Evolutionary conservation across 1,284 basidiomycete species (phyloP).

Genomic region (Ustilago xerochloae): DNA sequence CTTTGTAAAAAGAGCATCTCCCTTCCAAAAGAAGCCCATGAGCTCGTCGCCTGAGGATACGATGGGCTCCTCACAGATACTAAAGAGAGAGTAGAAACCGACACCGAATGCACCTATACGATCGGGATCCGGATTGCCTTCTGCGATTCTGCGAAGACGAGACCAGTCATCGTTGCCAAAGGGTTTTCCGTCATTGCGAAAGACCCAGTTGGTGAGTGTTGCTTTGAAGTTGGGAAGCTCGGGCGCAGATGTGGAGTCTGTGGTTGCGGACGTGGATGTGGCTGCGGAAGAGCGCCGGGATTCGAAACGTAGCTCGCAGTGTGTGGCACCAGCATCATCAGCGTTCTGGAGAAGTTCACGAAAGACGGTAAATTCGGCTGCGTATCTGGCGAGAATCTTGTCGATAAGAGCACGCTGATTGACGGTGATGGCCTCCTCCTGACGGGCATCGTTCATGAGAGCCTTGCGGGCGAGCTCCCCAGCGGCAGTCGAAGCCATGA

Average conservation of each 20-base stretch:
- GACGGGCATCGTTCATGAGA: slow-evolving; percentile 53
- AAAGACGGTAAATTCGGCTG: slow-evolving; percentile 83
- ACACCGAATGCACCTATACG: slow-evolving; percentile 71
- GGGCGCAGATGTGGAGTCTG: slow-evolving; percentile 2
- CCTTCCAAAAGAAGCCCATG: slow-evolving; percentile 97
- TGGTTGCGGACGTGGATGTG: neutral
- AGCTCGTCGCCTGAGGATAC: slow-evolving; percentile 84
- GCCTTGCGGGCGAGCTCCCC: slow-evolving; percentile 50
- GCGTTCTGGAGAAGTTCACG: slow-evolving; percentile 94
- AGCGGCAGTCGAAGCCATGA: slow-evolving; percentile 32
- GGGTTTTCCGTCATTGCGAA: slow-evolving; percentile 82
- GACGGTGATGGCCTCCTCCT: slow-evolving; percentile 83
- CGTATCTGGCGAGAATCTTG: slow-evolving; percentile 86
- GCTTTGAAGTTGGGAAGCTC: slow-evolving; percentile 66
- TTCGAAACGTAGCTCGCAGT: slow-evolving; percentile 66
- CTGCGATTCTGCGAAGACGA: slow-evolving; percentile 68
- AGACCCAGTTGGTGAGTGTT: slow-evolving; percentile 70
- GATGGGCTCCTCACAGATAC: slow-evolving; percentile 81
- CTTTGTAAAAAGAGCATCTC: slow-evolving; percentile 62
- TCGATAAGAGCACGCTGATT: slow-evolving; percentile 78
- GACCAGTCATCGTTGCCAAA: slow-evolving; percentile 66
- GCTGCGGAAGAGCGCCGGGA: slow-evolving; percentile 33
- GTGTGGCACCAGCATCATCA: slow-evolving; percentile 84
- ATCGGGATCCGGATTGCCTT: slow-evolving; percentile 72
- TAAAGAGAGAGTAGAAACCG: slow-evolving; percentile 72